Evolutionary conservation across 169 alveolate species (phyloP).

Genomic region (Theileria annulata): DNA sequence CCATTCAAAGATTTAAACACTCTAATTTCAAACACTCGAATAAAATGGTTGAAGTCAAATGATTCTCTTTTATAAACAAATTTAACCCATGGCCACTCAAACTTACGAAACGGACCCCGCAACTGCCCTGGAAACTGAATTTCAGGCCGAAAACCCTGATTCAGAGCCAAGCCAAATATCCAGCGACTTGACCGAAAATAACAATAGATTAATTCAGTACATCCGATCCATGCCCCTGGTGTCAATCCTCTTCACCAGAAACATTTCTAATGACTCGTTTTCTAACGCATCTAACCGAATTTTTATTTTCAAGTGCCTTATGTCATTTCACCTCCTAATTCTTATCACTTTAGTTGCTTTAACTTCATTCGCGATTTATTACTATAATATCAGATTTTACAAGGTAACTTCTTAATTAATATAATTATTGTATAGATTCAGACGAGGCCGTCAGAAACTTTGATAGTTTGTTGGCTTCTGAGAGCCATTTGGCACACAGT

Average conservation of each 20-base stretch:
- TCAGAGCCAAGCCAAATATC: constrained; percentile 1
- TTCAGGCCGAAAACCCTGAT: neutral
- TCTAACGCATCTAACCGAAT: constrained; percentile 7
- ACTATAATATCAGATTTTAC: constrained; percentile 24
- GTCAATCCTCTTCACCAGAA: constrained; percentile 1
- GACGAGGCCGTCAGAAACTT: constrained; percentile 29
- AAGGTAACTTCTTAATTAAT: constrained; percentile 1
- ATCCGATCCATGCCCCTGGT: constrained; percentile 14
- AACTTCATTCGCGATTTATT: constrained; percentile 9
- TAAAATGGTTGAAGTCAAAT: neutral
- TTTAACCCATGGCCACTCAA: neutral
- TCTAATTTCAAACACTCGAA: neutral
- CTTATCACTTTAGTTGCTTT: constrained; percentile 4
- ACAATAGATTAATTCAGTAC: neutral
- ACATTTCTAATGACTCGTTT: neutral
- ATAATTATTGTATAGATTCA: constrained; percentile 7
- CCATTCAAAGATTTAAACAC: neutral
- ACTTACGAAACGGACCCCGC: neutral
- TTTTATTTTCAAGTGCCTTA: constrained; percentile 11
- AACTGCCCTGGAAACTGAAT: neutral
- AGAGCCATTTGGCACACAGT: constrained; percentile 22
- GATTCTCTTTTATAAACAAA: neutral
- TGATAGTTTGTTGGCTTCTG: constrained; percentile 53
- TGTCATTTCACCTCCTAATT: constrained; percentile 19
- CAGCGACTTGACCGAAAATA: neutral